Evolutionary conservation across 495 filamentous ascomycete genomes (phyloP).

Genomic region (Mytilinidion resinicola): DNA sequence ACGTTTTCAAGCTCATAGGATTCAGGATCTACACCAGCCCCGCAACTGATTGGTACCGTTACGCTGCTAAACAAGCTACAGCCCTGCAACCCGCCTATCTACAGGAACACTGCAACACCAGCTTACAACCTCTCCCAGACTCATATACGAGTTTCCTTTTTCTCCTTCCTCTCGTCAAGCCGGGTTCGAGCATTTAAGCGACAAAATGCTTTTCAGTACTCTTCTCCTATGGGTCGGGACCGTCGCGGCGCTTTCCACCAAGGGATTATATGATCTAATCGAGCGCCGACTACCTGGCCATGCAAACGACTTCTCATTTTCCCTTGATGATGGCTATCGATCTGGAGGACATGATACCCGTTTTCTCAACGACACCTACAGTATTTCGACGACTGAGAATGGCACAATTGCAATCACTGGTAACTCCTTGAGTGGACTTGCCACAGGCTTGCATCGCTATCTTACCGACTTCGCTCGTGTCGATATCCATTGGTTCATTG

Average conservation of each 20-base stretch:
- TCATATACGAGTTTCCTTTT: too few relatives aligned
- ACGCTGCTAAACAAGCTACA: too few relatives aligned
- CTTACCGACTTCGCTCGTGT: conserved; percentile 44
- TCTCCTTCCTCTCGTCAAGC: too few relatives aligned
- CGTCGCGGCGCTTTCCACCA: conserved; percentile 30
- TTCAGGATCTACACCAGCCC: too few relatives aligned
- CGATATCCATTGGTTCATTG: conserved; percentile 49
- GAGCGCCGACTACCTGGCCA: conserved; percentile 44
- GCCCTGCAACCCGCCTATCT: too few relatives aligned
- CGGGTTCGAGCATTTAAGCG: too few relatives aligned
- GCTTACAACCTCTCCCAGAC: too few relatives aligned
- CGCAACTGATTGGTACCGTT: too few relatives aligned
- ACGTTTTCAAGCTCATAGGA: too few relatives aligned
- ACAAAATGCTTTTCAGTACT: neutral
- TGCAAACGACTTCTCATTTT: conserved; percentile 39
- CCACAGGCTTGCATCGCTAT: conserved; percentile 47
- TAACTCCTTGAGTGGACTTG: conserved; percentile 42
- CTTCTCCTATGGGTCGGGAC: conserved; percentile 1
- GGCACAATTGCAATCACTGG: conserved; percentile 44
- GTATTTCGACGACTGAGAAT: conserved; percentile 35
- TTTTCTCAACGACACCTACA: conserved; percentile 40
- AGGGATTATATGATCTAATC: conserved; percentile 44
- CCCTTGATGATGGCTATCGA: conserved; percentile 20
- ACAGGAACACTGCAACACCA: too few relatives aligned
- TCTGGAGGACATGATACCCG: conserved; percentile 4